Percentiles rank a stretch among this genome's conserved stretches.
phyloP scores from a whole-genome alignment of 1,284 basidiomycete species.

The Lentinula novae-zelandiae region DNA sequence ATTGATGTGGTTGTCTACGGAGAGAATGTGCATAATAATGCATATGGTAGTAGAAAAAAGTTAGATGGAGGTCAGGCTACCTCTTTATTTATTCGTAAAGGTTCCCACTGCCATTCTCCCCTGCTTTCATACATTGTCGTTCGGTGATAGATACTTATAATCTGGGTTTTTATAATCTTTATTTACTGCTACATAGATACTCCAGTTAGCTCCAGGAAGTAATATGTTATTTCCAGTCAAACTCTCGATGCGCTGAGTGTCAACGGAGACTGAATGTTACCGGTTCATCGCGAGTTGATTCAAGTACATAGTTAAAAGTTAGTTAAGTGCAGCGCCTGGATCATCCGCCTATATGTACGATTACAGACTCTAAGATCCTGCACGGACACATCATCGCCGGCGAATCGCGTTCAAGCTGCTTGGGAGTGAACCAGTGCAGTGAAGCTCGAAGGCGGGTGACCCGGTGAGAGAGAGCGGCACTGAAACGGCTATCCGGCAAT shows the following conservation, averaged over 20 bases:
- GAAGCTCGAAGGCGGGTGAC: too few relatives aligned
- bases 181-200: constrained; percentile 1
- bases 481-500: background rate
- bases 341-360: too few relatives aligned
- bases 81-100: background rate
- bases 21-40: background rate
- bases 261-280: background rate
- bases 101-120: background rate
- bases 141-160: constrained; percentile 5
- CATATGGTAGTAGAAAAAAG: background rate
- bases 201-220: background rate
- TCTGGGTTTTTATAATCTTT: background rate
- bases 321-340: too few relatives aligned
- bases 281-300: too few relatives aligned
- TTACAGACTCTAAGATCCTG: too few relatives aligned
- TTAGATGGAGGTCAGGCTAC: background rate
- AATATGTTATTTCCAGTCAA: background rate
- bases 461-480: background rate
- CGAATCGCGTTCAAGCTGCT: too few relatives aligned
- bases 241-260: background rate
- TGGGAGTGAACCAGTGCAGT: too few relatives aligned
- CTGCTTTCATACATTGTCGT: constrained; percentile 3
- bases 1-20: background rate
- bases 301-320: too few relatives aligned
- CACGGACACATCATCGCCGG: too few relatives aligned